Conservation (phyloP, 495 filamentous ascomycete species). For the Xylaria cubensis region DNA sequence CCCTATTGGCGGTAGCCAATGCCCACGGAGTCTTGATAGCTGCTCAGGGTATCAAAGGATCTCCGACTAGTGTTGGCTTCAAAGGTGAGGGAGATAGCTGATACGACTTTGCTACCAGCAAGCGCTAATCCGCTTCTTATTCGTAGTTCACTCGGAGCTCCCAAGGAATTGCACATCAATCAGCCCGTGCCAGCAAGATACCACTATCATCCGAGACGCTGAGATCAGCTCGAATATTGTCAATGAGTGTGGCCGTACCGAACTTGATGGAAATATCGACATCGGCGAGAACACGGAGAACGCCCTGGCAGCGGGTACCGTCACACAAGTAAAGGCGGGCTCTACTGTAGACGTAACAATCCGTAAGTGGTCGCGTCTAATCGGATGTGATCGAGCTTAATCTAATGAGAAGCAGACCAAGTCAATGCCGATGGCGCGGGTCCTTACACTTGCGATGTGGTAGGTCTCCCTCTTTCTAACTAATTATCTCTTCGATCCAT, state of each 20-base stretch:
- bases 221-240: constrained; percentile 55
- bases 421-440: constrained; percentile 64
- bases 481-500: background rate
- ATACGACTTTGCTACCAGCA: background rate
- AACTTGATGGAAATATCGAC: constrained; percentile 61
- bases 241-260: constrained; percentile 57
- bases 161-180: constrained; percentile 58
- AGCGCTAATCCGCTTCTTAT: background rate
- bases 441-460: constrained; percentile 58
- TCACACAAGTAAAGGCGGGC: constrained; percentile 53
- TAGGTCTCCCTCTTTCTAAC: background rate
- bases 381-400: background rate
- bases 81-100: constrained; percentile 33
- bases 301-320: constrained; percentile 47
- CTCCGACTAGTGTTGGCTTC: constrained; percentile 52
- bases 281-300: constrained; percentile 61
- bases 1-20: constrained; percentile 43
- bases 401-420: constrained; percentile 44
- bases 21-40: constrained; percentile 53
- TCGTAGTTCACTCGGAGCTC: constrained; percentile 32
- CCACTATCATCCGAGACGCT: constrained; percentile 60
- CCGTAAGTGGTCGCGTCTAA: constrained; percentile 21
- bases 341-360: constrained; percentile 51
- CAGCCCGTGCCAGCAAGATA: constrained; percentile 60
- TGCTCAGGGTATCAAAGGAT: constrained; percentile 49